A percentile compares a stretch with the other conserved stretches of the same genome.
phyloP scores from a whole-genome alignment of 2,329 filamentous ascomycete genomes.

The Rhynchosporium secalis region DNA sequence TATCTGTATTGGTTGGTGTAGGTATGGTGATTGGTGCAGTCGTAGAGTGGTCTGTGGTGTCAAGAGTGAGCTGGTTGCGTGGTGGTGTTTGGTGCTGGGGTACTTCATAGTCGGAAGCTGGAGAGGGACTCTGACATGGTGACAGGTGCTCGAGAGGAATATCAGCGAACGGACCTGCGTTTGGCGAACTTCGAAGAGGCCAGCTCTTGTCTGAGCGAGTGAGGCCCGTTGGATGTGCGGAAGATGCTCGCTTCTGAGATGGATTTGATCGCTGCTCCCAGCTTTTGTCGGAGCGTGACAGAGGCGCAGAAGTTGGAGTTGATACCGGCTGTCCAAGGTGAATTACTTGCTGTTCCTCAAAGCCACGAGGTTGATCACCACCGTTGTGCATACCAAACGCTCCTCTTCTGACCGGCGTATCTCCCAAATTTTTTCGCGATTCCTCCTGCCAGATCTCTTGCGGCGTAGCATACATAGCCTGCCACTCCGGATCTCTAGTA shows the following conservation, averaged over 20 bases:
- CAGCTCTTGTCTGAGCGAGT: constrained; percentile 14
- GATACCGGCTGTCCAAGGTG: too few relatives aligned
- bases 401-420: constrained; percentile 12
- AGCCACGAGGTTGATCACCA: not conserved
- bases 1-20: not conserved
- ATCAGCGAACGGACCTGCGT: not conserved
- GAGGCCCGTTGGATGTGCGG: not conserved
- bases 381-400: constrained; percentile 2
- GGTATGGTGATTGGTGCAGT: not conserved
- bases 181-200: constrained; percentile 7
- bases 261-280: not conserved
- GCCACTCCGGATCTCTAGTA: constrained; percentile 13
- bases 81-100: not conserved
- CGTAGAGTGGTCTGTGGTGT: not conserved
- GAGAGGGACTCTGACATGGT: not conserved
- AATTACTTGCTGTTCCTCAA: not conserved
- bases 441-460: constrained; percentile 2
- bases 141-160: constrained; percentile 1
- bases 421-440: not conserved
- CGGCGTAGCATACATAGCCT: constrained; percentile 11
- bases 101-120: not conserved
- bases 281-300: too few relatives aligned
- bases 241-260: not conserved
- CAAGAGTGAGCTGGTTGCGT: not conserved
- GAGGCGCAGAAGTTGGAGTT: too few relatives aligned